Percentiles rank a stretch among this genome's conserved stretches.
phyloP scores from a whole-genome alignment of 2,329 filamentous ascomycete species.

The Tolypocladium paradoxum region DNA sequence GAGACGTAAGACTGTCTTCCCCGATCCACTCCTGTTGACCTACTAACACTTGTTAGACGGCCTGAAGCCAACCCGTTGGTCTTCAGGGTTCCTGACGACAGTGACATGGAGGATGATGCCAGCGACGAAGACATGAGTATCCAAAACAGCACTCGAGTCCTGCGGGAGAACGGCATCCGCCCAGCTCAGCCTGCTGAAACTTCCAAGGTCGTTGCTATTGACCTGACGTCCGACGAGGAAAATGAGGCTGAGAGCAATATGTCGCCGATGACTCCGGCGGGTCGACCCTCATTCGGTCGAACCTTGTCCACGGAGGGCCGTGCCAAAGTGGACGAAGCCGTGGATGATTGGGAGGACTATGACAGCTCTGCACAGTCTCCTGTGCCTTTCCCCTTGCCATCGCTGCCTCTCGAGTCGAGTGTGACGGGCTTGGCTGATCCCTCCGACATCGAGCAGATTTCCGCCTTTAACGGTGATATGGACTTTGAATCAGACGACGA shows the following conservation, averaged over 20 bases:
- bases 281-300: too few species aligned
- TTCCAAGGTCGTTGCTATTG: slow-evolving; percentile 3
- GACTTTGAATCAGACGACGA: neutral
- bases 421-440: neutral
- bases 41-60: slow-evolving; percentile 13
- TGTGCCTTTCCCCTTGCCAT: neutral
- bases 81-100: slow-evolving; percentile 33
- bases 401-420: neutral
- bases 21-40: neutral
- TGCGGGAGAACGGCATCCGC: slow-evolving; percentile 17
- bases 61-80: slow-evolving; percentile 15
- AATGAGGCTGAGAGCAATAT: slow-evolving; percentile 3
- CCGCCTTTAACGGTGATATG: neutral
- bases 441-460: neutral
- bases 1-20: slow-evolving; percentile 9
- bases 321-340: neutral
- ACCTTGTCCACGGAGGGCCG: neutral
- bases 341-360: neutral
- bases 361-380: neutral
- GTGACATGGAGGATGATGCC: slow-evolving; percentile 17
- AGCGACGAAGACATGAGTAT: slow-evolving; percentile 17
- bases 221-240: slow-evolving; percentile 12
- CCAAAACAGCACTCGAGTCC: slow-evolving; percentile 13
- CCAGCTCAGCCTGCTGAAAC: slow-evolving; percentile 9
- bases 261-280: neutral